Evolutionary conservation across 2,329 filamentous ascomycete species (phyloP).

Genomic region (Calonectria fujianensis): DNA sequence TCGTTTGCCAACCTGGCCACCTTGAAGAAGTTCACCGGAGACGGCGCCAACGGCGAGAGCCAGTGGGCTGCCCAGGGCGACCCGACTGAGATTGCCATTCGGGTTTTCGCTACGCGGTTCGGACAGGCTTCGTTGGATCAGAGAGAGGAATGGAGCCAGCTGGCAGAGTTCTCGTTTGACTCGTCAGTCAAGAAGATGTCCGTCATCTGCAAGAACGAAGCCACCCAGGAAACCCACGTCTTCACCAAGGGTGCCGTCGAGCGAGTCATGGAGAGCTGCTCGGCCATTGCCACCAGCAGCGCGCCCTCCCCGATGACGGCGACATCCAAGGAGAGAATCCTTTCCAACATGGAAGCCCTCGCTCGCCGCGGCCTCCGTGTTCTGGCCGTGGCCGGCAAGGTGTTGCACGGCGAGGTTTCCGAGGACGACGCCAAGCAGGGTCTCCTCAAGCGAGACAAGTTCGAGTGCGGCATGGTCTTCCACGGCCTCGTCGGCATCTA

Average conservation of each 20-base stretch:
- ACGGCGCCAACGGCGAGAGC: slow-evolving; percentile 67
- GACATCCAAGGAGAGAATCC: slow-evolving; percentile 69
- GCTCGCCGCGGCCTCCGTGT: slow-evolving; percentile 79
- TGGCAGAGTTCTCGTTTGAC: slow-evolving; percentile 83
- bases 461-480: slow-evolving; percentile 76
- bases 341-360: slow-evolving; percentile 79
- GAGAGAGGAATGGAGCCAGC: slow-evolving; percentile 72
- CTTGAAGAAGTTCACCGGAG: slow-evolving; percentile 58
- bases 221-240: slow-evolving; percentile 64
- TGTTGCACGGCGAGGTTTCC: slow-evolving; percentile 36
- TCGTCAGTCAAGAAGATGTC: slow-evolving; percentile 86
- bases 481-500: slow-evolving; percentile 80
- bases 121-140: slow-evolving; percentile 75
- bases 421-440: slow-evolving; percentile 55
- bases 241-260: slow-evolving; percentile 82
- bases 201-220: slow-evolving; percentile 74
- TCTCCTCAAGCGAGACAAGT: slow-evolving; percentile 48
- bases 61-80: slow-evolving; percentile 80
- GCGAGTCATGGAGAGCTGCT: slow-evolving; percentile 77
- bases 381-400: slow-evolving; percentile 73
- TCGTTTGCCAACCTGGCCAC: slow-evolving; percentile 80
- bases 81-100: slow-evolving; percentile 81
- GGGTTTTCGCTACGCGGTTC: slow-evolving; percentile 84
- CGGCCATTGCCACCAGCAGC: slow-evolving; percentile 65
- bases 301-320: slow-evolving; percentile 58